These are phyloP conservation scores for Vigna unguiculata DNA, from an alignment of 306 rosid species.

Conservation along the genomic window DNA sequence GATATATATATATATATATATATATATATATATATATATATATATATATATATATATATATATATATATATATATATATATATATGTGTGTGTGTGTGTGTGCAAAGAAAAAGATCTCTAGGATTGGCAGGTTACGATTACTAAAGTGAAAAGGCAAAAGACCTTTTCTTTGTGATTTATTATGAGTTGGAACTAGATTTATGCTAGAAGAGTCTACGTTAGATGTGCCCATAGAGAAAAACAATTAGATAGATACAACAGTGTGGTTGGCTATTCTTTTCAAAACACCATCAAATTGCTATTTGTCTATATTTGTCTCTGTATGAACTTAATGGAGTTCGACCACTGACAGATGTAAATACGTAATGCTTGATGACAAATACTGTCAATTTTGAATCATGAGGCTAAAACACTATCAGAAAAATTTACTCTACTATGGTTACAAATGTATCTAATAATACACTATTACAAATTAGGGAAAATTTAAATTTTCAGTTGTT, in stretches of 20 bases:
- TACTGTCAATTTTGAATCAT: conserved; percentile 24
- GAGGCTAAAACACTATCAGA: conserved; percentile 3
- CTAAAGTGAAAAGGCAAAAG: conserved; percentile 47
- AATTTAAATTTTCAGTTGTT: not conserved
- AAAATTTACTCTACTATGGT: conserved; percentile 15
- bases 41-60: too few species aligned
- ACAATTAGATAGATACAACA: conserved; percentile 89
- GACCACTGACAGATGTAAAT: conserved; percentile 32
- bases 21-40: too few species aligned
- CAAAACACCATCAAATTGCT: conserved; percentile 56
- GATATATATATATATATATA: too few species aligned
- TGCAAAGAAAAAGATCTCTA: conserved; percentile 43
- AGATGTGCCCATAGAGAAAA: conserved; percentile 61
- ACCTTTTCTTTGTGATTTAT: conserved; percentile 48
- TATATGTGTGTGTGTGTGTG: too few species aligned
- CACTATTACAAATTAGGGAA: conserved; percentile 24
- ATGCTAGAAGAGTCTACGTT: conserved; percentile 64
- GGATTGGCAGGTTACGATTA: conserved; percentile 44
- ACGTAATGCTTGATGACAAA: conserved; percentile 20
- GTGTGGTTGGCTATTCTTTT: conserved; percentile 81
- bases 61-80: too few species aligned
- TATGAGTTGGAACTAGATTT: conserved; percentile 61
- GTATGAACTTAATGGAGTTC: conserved; percentile 45
- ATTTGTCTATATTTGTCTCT: conserved; percentile 48
- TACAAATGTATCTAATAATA: conserved; percentile 5